Evolutionary conservation across 2,329 filamentous ascomycete species (phyloP).

Genomic region (Cladosporium phlei): DNA sequence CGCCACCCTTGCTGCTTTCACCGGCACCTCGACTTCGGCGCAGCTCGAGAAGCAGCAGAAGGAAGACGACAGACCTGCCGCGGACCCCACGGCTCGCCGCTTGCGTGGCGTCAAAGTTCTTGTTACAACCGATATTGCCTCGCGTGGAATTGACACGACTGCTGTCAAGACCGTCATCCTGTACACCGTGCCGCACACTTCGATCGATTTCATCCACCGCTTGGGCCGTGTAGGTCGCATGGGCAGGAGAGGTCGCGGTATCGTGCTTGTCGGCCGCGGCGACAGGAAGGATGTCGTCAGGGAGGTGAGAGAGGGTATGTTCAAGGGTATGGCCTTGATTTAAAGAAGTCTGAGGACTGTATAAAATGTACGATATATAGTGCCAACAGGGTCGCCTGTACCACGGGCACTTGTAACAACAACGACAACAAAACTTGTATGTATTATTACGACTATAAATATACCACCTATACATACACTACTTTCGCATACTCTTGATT

Average conservation of each 20-base stretch:
- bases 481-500: too few species aligned
- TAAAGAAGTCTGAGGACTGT: too few species aligned
- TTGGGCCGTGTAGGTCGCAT: slow-evolving; percentile 88
- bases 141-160: slow-evolving; percentile 88
- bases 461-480: too few species aligned
- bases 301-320: slow-evolving; percentile 77
- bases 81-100: slow-evolving; percentile 35
- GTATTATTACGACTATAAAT: too few species aligned
- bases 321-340: slow-evolving; percentile 46
- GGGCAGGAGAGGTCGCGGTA: slow-evolving; percentile 80
- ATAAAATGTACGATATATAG: too few species aligned
- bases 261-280: slow-evolving; percentile 84
- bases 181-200: slow-evolving; percentile 96
- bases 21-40: slow-evolving; percentile 25
- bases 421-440: too few species aligned
- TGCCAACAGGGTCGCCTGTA: too few species aligned
- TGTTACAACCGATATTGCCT: slow-evolving; percentile 89
- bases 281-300: slow-evolving; percentile 86
- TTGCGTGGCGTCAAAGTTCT: slow-evolving; percentile 81
- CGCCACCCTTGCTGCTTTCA: slow-evolving; percentile 74
- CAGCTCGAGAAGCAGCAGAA: slow-evolving; percentile 8
- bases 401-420: too few species aligned
- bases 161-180: slow-evolving; percentile 87
- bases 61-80: slow-evolving; percentile 8
- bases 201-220: slow-evolving; percentile 96